Percentiles rank a stretch among this genome's conserved stretches.
Evolutionary conservation across 2,329 filamentous ascomycete species (phyloP).

Genomic region (Cucurbitaria berberidis): DNA sequence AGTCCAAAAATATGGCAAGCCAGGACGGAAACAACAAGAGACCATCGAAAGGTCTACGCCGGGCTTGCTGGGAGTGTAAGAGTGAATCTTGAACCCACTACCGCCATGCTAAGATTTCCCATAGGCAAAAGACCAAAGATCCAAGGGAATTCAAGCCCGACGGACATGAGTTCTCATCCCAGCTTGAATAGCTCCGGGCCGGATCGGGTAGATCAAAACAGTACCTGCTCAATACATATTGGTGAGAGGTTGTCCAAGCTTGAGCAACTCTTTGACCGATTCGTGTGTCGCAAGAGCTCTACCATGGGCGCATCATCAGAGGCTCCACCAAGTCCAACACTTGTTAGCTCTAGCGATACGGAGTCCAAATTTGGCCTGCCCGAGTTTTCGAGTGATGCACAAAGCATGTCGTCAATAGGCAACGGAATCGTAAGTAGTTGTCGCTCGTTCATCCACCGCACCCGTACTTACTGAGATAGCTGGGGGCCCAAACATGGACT

Average conservation of each 20-base stretch:
- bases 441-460: not conserved
- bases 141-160: slow-evolving; percentile 18
- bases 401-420: slow-evolving; percentile 37
- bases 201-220: slow-evolving; percentile 24
- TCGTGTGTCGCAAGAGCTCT: slow-evolving; percentile 42
- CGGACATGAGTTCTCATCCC: slow-evolving; percentile 19
- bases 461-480: slow-evolving; percentile 28
- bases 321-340: slow-evolving; percentile 24
- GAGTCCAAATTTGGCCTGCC: slow-evolving; percentile 26
- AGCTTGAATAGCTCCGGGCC: slow-evolving; percentile 19
- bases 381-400: slow-evolving; percentile 28
- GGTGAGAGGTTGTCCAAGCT: slow-evolving; percentile 43
- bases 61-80: slow-evolving; percentile 48
- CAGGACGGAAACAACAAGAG: slow-evolving; percentile 32
- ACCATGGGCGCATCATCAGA: slow-evolving; percentile 12
- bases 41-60: slow-evolving; percentile 32
- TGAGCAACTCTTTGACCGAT: slow-evolving; percentile 45
- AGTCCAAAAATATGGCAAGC: slow-evolving; percentile 21
- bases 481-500: slow-evolving; percentile 39
- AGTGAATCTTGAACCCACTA: not conserved
- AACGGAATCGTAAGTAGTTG: slow-evolving; percentile 38
- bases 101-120: slow-evolving; percentile 14
- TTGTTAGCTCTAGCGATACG: slow-evolving; percentile 29
- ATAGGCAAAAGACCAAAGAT: slow-evolving; percentile 43
- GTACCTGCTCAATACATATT: slow-evolving; percentile 37